Conservation (phyloP, 164 flowering plant species). For the Annona cherimola region DNA sequence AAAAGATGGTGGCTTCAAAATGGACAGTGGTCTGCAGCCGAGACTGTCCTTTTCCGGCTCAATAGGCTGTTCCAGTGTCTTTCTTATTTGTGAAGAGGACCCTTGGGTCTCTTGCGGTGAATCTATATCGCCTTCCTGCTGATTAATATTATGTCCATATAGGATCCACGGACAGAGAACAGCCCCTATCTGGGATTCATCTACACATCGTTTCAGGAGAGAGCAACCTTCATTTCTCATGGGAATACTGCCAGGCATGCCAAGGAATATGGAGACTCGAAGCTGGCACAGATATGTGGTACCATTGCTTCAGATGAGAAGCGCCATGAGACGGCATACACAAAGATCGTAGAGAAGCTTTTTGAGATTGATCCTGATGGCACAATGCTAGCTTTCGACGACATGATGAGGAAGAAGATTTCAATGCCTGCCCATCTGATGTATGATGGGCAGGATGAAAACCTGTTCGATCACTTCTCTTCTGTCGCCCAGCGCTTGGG, state of each 20-base stretch:
- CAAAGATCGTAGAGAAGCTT: constrained; percentile 62
- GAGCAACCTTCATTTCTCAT: constrained; percentile 68
- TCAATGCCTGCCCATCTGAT: constrained; percentile 58
- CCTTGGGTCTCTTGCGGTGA: background rate
- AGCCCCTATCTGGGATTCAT: constrained; percentile 72
- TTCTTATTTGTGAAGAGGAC: background rate
- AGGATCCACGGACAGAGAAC: constrained; percentile 71
- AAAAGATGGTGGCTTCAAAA: too few species aligned
- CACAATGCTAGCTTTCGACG: constrained; percentile 43
- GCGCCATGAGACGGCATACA: constrained; percentile 65
- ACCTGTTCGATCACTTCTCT: constrained; percentile 55
- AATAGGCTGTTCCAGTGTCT: too few species aligned
- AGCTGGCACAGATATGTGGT: constrained; percentile 69
- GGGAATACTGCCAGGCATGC: constrained; percentile 71
- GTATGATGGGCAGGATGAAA: constrained; percentile 49
- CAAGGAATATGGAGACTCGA: constrained; percentile 53
- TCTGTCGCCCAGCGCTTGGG: constrained; percentile 67
- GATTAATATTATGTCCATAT: background rate
- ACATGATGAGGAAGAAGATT: constrained; percentile 61
- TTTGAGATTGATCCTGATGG: constrained; percentile 68
- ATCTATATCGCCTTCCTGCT: too few species aligned
- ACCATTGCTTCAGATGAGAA: constrained; percentile 68
- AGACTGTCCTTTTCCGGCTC: too few species aligned
- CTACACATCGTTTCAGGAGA: constrained; percentile 76
- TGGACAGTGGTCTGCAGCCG: too few species aligned